These are phyloP conservation scores for Ceratorhiza oryzae-sativae DNA, from an alignment of 1,284 basidiomycete genomes.

Conservation along the genomic window DNA sequence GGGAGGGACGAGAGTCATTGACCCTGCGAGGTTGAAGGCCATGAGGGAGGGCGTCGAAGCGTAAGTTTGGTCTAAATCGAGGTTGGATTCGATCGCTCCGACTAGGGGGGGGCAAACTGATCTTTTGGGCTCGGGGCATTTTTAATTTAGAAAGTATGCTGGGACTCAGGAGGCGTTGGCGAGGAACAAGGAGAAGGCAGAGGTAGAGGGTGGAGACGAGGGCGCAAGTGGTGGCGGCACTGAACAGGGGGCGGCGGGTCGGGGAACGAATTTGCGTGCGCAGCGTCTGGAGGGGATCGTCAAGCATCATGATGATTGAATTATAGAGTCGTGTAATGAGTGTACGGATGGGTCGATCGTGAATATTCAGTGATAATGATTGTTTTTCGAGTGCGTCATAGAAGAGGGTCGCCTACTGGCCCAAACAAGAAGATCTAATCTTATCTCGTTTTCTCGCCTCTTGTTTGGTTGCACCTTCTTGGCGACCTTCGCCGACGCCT, in stretches of 20 bases:
- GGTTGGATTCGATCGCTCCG: neutral
- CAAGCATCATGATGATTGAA: constrained; percentile 30
- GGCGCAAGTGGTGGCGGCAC: too few species aligned
- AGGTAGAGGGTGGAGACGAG: neutral
- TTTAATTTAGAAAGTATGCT: constrained; percentile 32
- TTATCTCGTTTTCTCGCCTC: constrained; percentile 24
- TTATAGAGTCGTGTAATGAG: neutral
- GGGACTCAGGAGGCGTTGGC: constrained; percentile 22
- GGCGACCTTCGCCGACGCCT: constrained; percentile 4
- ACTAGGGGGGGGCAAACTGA: neutral
- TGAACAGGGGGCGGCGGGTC: neutral
- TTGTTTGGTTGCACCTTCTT: constrained; percentile 7
- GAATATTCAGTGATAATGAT: neutral
- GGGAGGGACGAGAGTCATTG: constrained; percentile 4
- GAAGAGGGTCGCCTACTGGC: neutral
- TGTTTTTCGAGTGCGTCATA: neutral
- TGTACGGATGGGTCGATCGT: neutral
- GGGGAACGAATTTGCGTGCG: constrained; percentile 16
- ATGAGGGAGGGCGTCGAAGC: constrained; percentile 19
- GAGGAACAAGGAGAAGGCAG: constrained; percentile 14
- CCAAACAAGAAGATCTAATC: constrained; percentile 29
- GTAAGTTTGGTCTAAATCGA: neutral
- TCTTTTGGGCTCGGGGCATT: neutral
- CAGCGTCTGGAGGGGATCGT: constrained; percentile 35
- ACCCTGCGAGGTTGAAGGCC: constrained; percentile 22